These are phyloP conservation scores for Isoetes taiwanensis DNA, from an alignment of 75 land plant genomes.

Conservation along the genomic window DNA sequence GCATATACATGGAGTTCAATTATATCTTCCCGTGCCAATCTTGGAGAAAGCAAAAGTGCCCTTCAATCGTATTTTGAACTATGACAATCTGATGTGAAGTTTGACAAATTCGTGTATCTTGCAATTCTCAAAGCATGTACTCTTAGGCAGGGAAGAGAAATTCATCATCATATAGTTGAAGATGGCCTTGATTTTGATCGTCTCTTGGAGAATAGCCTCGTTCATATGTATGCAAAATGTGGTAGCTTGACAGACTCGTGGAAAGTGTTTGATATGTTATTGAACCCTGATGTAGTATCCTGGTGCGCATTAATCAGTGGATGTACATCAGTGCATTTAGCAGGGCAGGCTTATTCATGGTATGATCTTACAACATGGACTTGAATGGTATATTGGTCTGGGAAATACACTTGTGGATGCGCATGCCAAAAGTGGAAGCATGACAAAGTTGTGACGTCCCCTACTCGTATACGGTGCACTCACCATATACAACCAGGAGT, in stretches of 20 bases:
- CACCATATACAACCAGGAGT: no score
- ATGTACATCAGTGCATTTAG: no score
- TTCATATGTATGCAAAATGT: slow-evolving; percentile 26
- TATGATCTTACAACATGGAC: slow-evolving; percentile 1
- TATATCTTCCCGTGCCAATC: no score
- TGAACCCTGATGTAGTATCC: slow-evolving; percentile 34
- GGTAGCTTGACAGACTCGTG: slow-evolving; percentile 25
- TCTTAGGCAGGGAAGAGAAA: not conserved
- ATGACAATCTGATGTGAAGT: no score
- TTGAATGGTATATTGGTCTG: not conserved
- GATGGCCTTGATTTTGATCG: not conserved
- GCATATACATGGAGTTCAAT: no score
- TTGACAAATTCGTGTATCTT: slow-evolving; percentile 45
- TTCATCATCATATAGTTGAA: slow-evolving; percentile 6
- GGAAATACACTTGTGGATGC: slow-evolving; percentile 22
- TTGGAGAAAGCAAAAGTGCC: no score
- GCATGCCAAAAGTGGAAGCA: slow-evolving; percentile 25
- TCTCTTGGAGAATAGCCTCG: slow-evolving; percentile 15
- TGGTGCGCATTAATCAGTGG: slow-evolving; percentile 54
- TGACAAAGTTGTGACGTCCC: no score
- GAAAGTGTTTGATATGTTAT: slow-evolving; percentile 10
- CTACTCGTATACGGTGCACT: no score
- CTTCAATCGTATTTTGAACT: no score
- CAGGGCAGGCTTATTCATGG: slow-evolving; percentile 3
- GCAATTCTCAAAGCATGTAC: slow-evolving; percentile 52